Percentiles rank a stretch among this genome's conserved stretches.
These are phyloP conservation scores for Nakazawaea holstii DNA, from an alignment of 805 yeast species.

Conservation along the genomic window DNA sequence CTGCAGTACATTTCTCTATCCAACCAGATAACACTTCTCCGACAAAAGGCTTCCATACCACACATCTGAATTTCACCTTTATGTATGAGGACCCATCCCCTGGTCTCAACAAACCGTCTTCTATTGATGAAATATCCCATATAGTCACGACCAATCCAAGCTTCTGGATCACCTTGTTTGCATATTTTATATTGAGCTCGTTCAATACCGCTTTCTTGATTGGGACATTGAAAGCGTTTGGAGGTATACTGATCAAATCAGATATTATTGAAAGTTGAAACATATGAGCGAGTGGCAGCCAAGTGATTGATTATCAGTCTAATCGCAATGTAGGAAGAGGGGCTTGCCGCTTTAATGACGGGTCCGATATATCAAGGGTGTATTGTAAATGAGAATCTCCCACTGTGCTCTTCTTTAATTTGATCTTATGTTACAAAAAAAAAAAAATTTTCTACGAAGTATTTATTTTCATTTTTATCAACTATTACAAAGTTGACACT, in stretches of 20 bases:
- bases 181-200: slow-evolving; percentile 78
- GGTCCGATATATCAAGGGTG: too few species aligned
- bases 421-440: too few species aligned
- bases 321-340: too few species aligned
- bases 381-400: too few species aligned
- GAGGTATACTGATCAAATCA: slow-evolving; percentile 85
- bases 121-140: slow-evolving; percentile 77
- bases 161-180: slow-evolving; percentile 79
- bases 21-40: slow-evolving; percentile 93
- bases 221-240: slow-evolving; percentile 72
- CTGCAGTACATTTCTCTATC: slow-evolving; percentile 82
- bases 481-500: too few species aligned
- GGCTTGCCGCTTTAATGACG: too few species aligned
- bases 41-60: slow-evolving; percentile 89
- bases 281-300: slow-evolving; percentile 38
- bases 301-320: too few species aligned
- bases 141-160: slow-evolving; percentile 80
- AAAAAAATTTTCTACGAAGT: too few species aligned
- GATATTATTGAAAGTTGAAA: slow-evolving; percentile 76
- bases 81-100: slow-evolving; percentile 92
- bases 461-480: too few species aligned
- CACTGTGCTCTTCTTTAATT: too few species aligned
- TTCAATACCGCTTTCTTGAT: slow-evolving; percentile 68
- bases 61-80: slow-evolving; percentile 65
- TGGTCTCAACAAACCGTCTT: slow-evolving; percentile 85